These are phyloP conservation scores for Orbilia oligospora DNA, from an alignment of 2,329 filamentous ascomycete genomes.

Conservation along the genomic window DNA sequence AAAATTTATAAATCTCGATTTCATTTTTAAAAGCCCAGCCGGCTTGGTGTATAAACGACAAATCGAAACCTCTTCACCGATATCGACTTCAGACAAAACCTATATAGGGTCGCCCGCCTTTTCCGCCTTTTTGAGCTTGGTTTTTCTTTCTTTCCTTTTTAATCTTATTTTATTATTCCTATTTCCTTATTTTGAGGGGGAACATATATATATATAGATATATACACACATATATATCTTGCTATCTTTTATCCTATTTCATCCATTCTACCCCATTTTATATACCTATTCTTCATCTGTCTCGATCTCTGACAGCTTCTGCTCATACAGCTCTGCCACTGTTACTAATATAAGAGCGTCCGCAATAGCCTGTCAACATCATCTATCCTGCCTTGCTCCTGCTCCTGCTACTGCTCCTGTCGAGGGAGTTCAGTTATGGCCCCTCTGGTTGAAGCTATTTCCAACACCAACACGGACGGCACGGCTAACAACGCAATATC, in stretches of 20 bases:
- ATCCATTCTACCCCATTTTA: background rate
- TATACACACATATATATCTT: too few relatives aligned
- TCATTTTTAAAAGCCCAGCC: conserved; percentile 38
- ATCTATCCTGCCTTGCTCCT: background rate
- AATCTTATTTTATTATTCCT: background rate
- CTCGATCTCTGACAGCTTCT: conserved; percentile 6
- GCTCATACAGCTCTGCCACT: conserved; percentile 16
- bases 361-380: conserved; percentile 18
- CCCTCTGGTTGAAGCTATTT: conserved; percentile 45
- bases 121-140: background rate
- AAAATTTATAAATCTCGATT: conserved; percentile 59
- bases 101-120: background rate
- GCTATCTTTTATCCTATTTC: too few relatives aligned
- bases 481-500: conserved; percentile 45
- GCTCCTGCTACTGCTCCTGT: conserved; percentile 33
- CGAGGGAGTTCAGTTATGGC: conserved; percentile 52
- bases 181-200: too few relatives aligned
- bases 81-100: background rate
- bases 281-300: background rate
- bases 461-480: conserved; percentile 51
- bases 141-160: background rate
- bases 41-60: conserved; percentile 31
- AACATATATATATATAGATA: too few relatives aligned
- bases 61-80: background rate
- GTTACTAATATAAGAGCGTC: conserved; percentile 26